Percentiles rank a stretch among this genome's conserved stretches.
Conservation (phyloP, 768 basidiomycete genomes). For the Tulasnella sp. region DNA sequence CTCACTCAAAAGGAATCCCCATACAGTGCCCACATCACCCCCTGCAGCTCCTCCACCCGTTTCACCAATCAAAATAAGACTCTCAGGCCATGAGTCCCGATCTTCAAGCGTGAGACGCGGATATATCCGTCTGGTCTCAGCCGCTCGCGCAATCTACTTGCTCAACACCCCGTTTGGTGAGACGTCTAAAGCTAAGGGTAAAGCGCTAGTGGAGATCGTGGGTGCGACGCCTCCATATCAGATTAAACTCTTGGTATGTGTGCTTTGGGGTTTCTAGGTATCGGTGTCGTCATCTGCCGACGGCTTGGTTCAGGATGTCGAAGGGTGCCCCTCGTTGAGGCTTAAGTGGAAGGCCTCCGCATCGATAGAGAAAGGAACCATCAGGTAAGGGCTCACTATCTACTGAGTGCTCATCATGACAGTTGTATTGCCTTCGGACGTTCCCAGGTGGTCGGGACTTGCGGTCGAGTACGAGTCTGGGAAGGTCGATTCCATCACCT, state of each 20-base stretch:
- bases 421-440: too few species aligned
- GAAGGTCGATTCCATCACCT: background rate
- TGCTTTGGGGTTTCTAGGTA: too few species aligned
- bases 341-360: background rate
- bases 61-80: background rate
- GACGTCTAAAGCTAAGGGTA: background rate
- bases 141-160: background rate
- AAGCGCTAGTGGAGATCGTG: background rate
- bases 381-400: too few species aligned
- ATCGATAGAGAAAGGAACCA: background rate
- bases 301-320: background rate
- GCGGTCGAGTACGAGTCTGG: background rate
- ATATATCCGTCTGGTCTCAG: background rate
- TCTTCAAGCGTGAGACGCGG: background rate
- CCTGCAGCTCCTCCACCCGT: background rate
- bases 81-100: background rate
- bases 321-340: background rate
- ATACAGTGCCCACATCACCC: background rate
- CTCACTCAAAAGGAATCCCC: background rate
- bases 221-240: background rate
- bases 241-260: background rate
- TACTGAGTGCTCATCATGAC: too few species aligned
- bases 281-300: too few species aligned
- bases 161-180: background rate
- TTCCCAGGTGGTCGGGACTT: background rate